Evolutionary conservation across 2,329 filamentous ascomycete genomes (phyloP).

Genomic region (Colletotrichum siamense): DNA sequence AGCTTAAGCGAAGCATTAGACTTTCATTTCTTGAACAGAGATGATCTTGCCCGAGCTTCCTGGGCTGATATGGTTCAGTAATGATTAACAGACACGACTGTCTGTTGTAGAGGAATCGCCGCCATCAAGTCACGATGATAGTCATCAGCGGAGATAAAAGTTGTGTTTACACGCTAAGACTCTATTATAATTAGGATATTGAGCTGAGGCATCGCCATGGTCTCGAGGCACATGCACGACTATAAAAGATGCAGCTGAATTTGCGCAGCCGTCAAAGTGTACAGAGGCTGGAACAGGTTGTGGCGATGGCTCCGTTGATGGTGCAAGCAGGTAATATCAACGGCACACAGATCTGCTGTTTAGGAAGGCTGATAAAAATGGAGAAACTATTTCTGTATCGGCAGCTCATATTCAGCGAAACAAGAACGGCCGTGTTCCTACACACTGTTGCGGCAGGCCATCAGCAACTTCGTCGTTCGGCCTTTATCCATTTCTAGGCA

Average conservation of each 20-base stretch:
- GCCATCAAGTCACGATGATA: neutral
- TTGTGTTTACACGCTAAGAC: neutral
- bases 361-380: neutral
- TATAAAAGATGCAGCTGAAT: neutral
- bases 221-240: neutral
- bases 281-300: neutral
- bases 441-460: neutral
- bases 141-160: neutral
- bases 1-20: neutral
- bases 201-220: neutral
- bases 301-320: neutral
- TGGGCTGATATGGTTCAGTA: neutral
- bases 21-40: neutral
- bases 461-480: neutral
- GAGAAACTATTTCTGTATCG: neutral
- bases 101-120: neutral
- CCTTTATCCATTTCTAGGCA: neutral
- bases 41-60: neutral
- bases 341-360: fast-evolving
- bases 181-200: neutral
- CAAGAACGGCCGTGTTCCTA: neutral
- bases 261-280: neutral
- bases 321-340: neutral
- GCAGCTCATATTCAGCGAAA: neutral
- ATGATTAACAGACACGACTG: neutral